Evolutionary conservation across 768 basidiomycete species (phyloP).

Genomic region (Suillus lakei): DNA sequence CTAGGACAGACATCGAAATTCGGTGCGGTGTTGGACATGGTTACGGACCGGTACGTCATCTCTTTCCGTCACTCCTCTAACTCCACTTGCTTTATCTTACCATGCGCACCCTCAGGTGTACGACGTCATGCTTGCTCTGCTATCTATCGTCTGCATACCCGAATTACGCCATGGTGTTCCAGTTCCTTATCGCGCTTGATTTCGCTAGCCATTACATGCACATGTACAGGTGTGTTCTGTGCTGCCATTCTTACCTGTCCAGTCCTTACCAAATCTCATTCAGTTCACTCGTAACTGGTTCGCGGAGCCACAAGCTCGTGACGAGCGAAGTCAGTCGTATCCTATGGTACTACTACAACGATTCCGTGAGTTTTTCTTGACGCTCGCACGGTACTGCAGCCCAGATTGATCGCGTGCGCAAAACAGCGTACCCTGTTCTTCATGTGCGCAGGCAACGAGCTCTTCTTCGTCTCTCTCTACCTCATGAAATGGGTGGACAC

Average conservation of each 20-base stretch:
- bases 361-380: conserved; percentile 66
- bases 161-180: conserved; percentile 81
- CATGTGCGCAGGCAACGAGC: conserved; percentile 93
- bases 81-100: neutral
- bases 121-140: conserved; percentile 92
- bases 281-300: conserved; percentile 95
- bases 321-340: conserved; percentile 92
- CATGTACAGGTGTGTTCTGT: conserved; percentile 88
- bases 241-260: neutral
- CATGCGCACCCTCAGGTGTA: conserved; percentile 68
- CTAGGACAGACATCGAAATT: conserved; percentile 94
- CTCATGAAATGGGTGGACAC: conserved; percentile 83
- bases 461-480: conserved; percentile 95
- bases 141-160: conserved; percentile 94
- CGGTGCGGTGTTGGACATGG: conserved; percentile 98
- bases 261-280: neutral
- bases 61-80: neutral
- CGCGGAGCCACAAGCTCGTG: conserved; percentile 90
- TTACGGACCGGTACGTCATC: conserved; percentile 85
- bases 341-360: conserved; percentile 92
- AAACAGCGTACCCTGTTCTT: conserved; percentile 82
- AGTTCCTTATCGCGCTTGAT: conserved; percentile 95
- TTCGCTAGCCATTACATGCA: conserved; percentile 99
- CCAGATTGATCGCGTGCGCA: neutral
- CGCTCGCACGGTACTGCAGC: neutral